Evolutionary conservation across 225 moss, liverwort and hornwort genomes (phyloP).

Genomic region (Physcomitrium patens): DNA sequence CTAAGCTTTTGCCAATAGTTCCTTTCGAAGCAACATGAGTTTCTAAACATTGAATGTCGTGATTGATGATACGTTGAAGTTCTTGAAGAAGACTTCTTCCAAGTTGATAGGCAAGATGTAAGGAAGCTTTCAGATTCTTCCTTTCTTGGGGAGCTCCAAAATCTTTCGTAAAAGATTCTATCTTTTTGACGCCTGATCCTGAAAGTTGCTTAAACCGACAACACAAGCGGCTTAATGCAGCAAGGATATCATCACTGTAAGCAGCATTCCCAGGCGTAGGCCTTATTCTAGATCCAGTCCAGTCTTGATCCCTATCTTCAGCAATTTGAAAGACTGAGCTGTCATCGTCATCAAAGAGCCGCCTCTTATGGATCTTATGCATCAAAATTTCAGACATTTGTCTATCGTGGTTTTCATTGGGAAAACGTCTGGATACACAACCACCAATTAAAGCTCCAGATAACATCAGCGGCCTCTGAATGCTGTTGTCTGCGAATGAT

Average conservation of each 20-base stretch:
- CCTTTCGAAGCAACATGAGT: conserved; percentile 47
- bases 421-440: conserved; percentile 1
- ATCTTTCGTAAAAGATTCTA: conserved; percentile 7
- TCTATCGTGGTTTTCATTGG: conserved; percentile 13
- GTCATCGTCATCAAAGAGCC: conserved; percentile 40
- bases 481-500: conserved; percentile 18
- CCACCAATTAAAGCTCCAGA: conserved; percentile 17
- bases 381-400: conserved; percentile 26
- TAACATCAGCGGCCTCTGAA: conserved; percentile 25
- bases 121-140: conserved; percentile 45
- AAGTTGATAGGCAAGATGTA: conserved; percentile 63
- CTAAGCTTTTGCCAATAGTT: conserved; percentile 47
- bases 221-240: conserved; percentile 58
- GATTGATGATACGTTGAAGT: conserved; percentile 47
- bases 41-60: conserved; percentile 56
- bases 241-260: conserved; percentile 36
- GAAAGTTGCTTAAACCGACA: conserved; percentile 47
- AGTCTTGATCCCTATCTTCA: conserved; percentile 29
- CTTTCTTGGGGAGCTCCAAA: conserved; percentile 12
- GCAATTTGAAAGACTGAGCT: conserved; percentile 10
- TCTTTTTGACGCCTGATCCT: conserved; percentile 32
- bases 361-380: conserved; percentile 45
- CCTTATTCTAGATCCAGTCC: conserved; percentile 33
- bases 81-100: conserved; percentile 65
- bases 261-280: conserved; percentile 23